A percentile compares a stretch with the other conserved stretches of the same genome.
phyloP scores from a whole-genome alignment of 169 alveolate species.

The Plasmodium vivax region DNA sequence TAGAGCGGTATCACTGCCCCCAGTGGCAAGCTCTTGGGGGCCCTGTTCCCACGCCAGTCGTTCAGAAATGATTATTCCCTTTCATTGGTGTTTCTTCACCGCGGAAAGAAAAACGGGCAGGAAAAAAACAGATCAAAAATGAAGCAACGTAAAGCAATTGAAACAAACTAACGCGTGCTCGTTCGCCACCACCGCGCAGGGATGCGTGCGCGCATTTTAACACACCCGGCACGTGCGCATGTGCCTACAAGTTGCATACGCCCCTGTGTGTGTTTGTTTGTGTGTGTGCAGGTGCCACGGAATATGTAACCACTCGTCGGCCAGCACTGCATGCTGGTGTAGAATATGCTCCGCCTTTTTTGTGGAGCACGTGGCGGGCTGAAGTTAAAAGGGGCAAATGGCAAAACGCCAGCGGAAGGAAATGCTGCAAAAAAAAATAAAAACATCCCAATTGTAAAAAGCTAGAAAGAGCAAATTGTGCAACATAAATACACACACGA shows the following conservation, averaged over 20 bases:
- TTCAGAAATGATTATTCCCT: background rate
- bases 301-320: background rate
- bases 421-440: background rate
- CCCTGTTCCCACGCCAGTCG: background rate
- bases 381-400: background rate
- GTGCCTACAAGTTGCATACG: background rate
- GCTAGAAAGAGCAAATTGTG: background rate
- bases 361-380: background rate
- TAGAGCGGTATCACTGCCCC: too few species aligned
- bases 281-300: background rate
- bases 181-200: background rate
- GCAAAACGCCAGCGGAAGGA: background rate
- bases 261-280: background rate
- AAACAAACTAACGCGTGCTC: background rate
- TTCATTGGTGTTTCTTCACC: background rate
- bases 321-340: background rate
- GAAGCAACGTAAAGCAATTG: background rate
- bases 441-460: background rate
- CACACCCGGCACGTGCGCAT: background rate
- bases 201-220: background rate
- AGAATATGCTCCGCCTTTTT: background rate
- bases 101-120: background rate
- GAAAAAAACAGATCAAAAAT: background rate
- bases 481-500: slow-evolving; percentile 24
- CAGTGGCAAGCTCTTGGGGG: background rate